Base-by-base conservation (phyloP, 768 basidiomycete genomes). In the Podaxis pistillaris region DNA sequence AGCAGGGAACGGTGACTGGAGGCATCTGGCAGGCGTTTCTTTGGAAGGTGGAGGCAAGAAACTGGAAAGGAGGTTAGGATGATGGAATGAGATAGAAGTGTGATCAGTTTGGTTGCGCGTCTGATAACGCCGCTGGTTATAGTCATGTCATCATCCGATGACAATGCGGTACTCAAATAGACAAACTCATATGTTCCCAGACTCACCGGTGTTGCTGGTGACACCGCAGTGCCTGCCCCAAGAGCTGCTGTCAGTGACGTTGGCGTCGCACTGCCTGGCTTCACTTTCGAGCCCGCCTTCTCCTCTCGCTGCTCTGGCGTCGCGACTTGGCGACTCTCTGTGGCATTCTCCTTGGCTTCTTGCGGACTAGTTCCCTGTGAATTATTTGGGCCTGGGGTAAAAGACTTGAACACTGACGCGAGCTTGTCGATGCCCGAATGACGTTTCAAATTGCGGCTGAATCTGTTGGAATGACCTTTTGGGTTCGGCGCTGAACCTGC, bases 1-100 rank as follows among this genome's bases (percentile, higher is more conserved):
- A 78, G 66, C 81, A 83, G 22, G 81, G 81, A 54, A 83, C 81
- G 26, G 80, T 81, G 28, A 71, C 69, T 52, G 80, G 70, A 15
- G 60, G 54, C 62, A 60, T 63, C 15, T 28, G 53, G 2, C 37
- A 51, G 7, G 37, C 24, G 36, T 37, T 50, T 50, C 22, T 36
- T 33, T 60, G 49, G 36, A 60, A 50, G 49, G 58, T 12, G 9
- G 58, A 36, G 5, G 58, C 49, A 38, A 60, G 47, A 30, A 52
- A 50, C 58, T 74, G 9, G 65, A 53, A 46, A 46, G 44, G 44
- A 19, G 60, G 46, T 47, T 33, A 33, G 33, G 33, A 33, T 33
- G 33, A 33, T 33, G 33, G 63, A 50, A 59, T 64, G 62, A 63
- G 63, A 65, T 36, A 55, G 62, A 61, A 54, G 51, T 51, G 40